Conservation (phyloP, 140 eudicot species). For the Ambrosia hybrid region DNA sequence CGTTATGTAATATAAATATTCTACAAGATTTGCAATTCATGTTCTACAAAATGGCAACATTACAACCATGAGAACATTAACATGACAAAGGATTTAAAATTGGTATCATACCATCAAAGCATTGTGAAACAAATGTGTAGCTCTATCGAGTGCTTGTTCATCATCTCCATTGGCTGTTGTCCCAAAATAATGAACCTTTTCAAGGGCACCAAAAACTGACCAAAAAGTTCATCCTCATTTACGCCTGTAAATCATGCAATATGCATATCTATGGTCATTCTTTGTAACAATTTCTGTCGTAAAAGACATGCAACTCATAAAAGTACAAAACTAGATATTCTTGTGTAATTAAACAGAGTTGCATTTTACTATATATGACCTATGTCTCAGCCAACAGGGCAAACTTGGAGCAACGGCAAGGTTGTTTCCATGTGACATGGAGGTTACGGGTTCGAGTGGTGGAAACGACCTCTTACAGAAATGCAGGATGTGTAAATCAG, state of each 20-base stretch:
- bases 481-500: no score
- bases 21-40: background rate
- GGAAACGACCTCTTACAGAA: no score
- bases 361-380: no score
- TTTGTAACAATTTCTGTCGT: no score
- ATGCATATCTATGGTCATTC: background rate
- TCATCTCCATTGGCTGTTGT: constrained; percentile 65
- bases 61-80: background rate
- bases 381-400: no score
- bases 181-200: constrained; percentile 61
- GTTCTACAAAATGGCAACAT: background rate
- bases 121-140: constrained; percentile 57
- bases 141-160: constrained; percentile 74
- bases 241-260: constrained; percentile 39
- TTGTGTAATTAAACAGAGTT: no score
- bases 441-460: no score
- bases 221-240: constrained; percentile 74
- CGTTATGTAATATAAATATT: background rate
- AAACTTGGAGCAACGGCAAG: no score
- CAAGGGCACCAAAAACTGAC: constrained; percentile 75
- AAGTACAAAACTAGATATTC: background rate
- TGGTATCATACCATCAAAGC: constrained; percentile 59
- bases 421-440: no score
- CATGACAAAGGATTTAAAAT: background rate
- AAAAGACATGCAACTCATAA: background rate